These are phyloP conservation scores for Ascochyta clinopodiicola DNA, from an alignment of 2,329 filamentous ascomycete species.

Conservation along the genomic window DNA sequence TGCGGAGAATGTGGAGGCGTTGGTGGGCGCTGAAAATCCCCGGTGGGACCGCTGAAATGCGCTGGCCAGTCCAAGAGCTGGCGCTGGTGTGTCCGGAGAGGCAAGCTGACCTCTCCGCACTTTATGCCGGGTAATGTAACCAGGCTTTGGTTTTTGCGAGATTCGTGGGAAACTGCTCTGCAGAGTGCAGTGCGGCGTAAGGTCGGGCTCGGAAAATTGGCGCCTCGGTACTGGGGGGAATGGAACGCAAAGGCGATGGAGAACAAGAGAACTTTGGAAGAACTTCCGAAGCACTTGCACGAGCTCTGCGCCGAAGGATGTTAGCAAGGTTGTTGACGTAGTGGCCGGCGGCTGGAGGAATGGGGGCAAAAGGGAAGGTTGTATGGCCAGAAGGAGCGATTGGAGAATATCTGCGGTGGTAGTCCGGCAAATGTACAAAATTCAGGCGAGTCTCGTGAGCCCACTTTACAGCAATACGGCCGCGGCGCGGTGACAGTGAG, in stretches of 20 bases:
- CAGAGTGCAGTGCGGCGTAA: constrained; percentile 11
- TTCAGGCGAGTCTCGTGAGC: background rate
- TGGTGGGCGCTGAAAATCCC: constrained; percentile 36
- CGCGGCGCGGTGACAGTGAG: constrained; percentile 1
- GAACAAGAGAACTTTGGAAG: constrained; percentile 18
- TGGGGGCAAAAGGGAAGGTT: background rate
- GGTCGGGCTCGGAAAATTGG: constrained; percentile 2
- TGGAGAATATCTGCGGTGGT: constrained; percentile 7
- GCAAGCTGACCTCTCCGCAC: constrained; percentile 52
- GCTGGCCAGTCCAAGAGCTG: constrained; percentile 40
- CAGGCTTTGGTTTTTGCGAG: constrained; percentile 24
- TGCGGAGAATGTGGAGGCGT: constrained; percentile 3
- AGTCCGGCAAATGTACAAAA: constrained; percentile 2
- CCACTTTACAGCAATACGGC: constrained; percentile 1
- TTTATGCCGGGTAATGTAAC: constrained; percentile 27
- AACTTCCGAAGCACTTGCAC: constrained; percentile 15
- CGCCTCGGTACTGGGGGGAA: constrained; percentile 11
- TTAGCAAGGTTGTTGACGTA: constrained; percentile 22
- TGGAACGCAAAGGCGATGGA: constrained; percentile 6
- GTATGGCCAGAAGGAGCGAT: background rate
- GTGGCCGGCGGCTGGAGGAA: background rate
- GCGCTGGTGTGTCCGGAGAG: constrained; percentile 50
- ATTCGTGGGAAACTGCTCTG: constrained; percentile 7
- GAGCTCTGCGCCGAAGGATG: constrained; percentile 21
- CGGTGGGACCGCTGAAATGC: constrained; percentile 38